Base-by-base conservation (phyloP, 805 yeast species). In the Saccharomycopsis oosterbeekiorum region DNA sequence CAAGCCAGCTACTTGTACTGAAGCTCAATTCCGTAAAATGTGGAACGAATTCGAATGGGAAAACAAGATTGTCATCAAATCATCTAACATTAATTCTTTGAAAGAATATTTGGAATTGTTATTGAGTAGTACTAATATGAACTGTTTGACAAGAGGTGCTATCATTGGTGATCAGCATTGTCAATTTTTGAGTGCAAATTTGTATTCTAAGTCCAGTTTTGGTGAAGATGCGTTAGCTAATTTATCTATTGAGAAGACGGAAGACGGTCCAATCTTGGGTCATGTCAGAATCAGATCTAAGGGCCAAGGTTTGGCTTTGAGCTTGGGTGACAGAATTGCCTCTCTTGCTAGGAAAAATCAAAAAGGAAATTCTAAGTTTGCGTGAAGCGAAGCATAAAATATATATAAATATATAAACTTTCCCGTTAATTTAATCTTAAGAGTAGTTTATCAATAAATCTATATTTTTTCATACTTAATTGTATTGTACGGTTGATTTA, bases 31-130 rank as follows among this genome's bases (percentile, higher is more conserved):
- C 88, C 88, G 99, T 70, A 82, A 85, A 69, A 93, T 92, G 98
- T 94, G 99, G 99, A 90, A 91, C 72, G 97, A 92, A 73, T 94
- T 96, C 71, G 99, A 94, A 76, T 94, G 99, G 99, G 99, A 94
- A 75, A 94, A 94, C 78, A 94, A 94, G 78, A 92, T 94, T 68
- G 88, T 92, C 63, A 88, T 94, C 71, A 85, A 86, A 67, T 84
- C 96, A 1, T 29, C 59, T 1, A 80, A 78, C 59, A 77, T 85
- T 65, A 73, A 80, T 39, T 75, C 89, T 1, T 80, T 96, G 70
- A 85, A 86, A 70, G 88, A 83, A 56, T 94, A 89, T 74, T 78
- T 94, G 73, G 87, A 85, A 63, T 85, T 82, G 68, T 76, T 94
- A 67, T 76, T 88, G 76, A 76, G 79, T 62, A 92, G 89, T 56